Conservation (phyloP, 2,329 filamentous ascomycete genomes). For the Knufia petricola region DNA sequence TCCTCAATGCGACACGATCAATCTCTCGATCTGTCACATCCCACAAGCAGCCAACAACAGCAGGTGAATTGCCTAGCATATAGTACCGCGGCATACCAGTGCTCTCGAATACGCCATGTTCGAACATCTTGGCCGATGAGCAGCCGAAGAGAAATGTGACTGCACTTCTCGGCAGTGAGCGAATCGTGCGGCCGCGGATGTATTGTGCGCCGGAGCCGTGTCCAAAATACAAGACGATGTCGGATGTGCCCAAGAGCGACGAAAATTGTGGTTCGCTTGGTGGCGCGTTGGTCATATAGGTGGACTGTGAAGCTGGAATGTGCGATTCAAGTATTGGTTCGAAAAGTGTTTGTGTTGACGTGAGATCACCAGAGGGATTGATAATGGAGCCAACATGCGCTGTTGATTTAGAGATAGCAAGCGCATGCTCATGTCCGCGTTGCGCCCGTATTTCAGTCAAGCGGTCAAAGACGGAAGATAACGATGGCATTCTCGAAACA, state of each 20-base stretch:
- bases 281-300: constrained; percentile 53
- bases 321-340: constrained; percentile 33
- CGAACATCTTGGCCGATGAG: constrained; percentile 69
- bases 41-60: constrained; percentile 88
- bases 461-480: constrained; percentile 69
- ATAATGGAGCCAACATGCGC: constrained; percentile 58
- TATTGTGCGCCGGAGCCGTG: constrained; percentile 94
- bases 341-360: constrained; percentile 68
- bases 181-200: constrained; percentile 74
- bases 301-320: constrained; percentile 11
- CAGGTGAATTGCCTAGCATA: constrained; percentile 75
- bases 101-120: constrained; percentile 82
- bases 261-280: constrained; percentile 75
- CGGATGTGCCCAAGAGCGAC: constrained; percentile 51
- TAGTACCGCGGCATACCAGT: constrained; percentile 86
- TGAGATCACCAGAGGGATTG: constrained; percentile 78
- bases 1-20: constrained; percentile 72
- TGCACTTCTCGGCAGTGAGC: constrained; percentile 67
- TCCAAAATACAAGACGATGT: constrained; percentile 85
- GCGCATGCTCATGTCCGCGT: constrained; percentile 14
- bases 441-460: constrained; percentile 36
- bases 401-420: constrained; percentile 10
- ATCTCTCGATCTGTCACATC: constrained; percentile 97
- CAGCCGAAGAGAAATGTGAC: constrained; percentile 90
- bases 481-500: constrained; percentile 78